These are phyloP conservation scores for Austroboletus niveus DNA, from an alignment of 1,284 basidiomycete genomes.

Conservation along the genomic window DNA sequence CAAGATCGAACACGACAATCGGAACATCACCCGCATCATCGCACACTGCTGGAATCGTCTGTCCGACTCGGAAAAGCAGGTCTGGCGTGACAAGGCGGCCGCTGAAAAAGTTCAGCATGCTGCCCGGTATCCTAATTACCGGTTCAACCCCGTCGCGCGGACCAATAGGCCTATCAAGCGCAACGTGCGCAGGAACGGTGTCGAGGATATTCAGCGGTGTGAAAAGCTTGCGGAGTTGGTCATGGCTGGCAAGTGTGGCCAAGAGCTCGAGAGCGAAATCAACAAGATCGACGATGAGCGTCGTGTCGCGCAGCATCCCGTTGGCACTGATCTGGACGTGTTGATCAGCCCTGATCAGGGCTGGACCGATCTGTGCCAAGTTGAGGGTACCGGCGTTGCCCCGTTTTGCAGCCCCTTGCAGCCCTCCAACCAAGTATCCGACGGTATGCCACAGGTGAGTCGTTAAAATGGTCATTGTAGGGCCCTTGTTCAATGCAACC, in stretches of 20 bases:
- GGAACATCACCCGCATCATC: conserved; percentile 58
- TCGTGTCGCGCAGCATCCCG: background rate
- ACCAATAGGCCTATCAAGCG: conserved; percentile 44
- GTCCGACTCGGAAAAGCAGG: conserved; percentile 43
- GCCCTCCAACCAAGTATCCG: conserved; percentile 23
- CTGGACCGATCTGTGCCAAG: background rate
- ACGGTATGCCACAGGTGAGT: conserved; percentile 15
- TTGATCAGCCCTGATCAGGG: background rate
- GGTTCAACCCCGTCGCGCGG: conserved; percentile 49
- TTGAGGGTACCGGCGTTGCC: conserved; percentile 6
- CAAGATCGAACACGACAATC: conserved; percentile 50
- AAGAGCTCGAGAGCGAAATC: conserved; percentile 48
- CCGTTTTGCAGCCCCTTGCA: conserved; percentile 38
- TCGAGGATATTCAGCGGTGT: conserved; percentile 48
- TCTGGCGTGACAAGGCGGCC: conserved; percentile 53
- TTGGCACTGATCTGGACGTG: background rate
- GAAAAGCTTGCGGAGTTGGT: conserved; percentile 53
- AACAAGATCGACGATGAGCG: conserved; percentile 31
- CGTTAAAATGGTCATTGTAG: background rate
- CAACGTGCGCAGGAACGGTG: conserved; percentile 51
- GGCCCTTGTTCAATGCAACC: no score
- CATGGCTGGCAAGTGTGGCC: conserved; percentile 50
- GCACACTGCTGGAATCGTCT: conserved; percentile 54
- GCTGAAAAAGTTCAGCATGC: conserved; percentile 59
- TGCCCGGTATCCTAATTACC: conserved; percentile 53